Conservation (phyloP, 2,329 filamentous ascomycete species). For the Talaromyces pinophilus region DNA sequence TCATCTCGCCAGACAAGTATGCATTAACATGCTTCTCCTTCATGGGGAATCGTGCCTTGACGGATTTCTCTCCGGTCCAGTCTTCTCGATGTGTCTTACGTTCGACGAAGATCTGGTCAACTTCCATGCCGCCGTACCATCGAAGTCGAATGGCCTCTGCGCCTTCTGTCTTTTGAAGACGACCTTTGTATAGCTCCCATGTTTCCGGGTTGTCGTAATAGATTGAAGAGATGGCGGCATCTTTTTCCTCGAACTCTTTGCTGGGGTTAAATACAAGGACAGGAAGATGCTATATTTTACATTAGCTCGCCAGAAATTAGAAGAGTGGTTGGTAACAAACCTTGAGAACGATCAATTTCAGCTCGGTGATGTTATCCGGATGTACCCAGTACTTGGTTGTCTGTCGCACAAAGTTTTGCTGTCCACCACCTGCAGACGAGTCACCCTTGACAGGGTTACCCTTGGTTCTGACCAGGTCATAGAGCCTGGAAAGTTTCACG, state of each 20-base stretch:
- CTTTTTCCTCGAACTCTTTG: conserved; percentile 90
- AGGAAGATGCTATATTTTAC: conserved; percentile 69
- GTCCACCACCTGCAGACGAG: conserved; percentile 82
- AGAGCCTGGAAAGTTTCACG: conserved; percentile 89
- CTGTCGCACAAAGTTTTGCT: conserved; percentile 94
- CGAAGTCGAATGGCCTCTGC: conserved; percentile 93
- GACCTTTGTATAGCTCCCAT: conserved; percentile 92
- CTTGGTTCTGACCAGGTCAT: conserved; percentile 89
- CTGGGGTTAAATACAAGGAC: conserved; percentile 96
- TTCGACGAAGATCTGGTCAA: conserved; percentile 93
- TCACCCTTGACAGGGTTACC: conserved; percentile 93
- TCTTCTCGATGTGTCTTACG: conserved; percentile 98
- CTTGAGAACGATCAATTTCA: conserved; percentile 97
- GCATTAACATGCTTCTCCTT: conserved; percentile 98
- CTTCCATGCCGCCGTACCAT: conserved; percentile 98
- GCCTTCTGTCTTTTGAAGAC: conserved; percentile 95
- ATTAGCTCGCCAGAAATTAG: not conserved
- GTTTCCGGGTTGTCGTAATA: conserved; percentile 95
- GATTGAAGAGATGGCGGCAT: conserved; percentile 95
- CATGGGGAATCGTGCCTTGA: conserved; percentile 90
- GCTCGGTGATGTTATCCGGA: conserved; percentile 94
- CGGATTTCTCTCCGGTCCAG: conserved; percentile 98
- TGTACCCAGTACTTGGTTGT: conserved; percentile 99
- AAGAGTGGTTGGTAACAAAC: conserved; percentile 33
- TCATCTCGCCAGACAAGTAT: conserved; percentile 80